Conservation (phyloP, 2,329 filamentous ascomycete genomes). For the Trichoderma cornu-damae region DNA sequence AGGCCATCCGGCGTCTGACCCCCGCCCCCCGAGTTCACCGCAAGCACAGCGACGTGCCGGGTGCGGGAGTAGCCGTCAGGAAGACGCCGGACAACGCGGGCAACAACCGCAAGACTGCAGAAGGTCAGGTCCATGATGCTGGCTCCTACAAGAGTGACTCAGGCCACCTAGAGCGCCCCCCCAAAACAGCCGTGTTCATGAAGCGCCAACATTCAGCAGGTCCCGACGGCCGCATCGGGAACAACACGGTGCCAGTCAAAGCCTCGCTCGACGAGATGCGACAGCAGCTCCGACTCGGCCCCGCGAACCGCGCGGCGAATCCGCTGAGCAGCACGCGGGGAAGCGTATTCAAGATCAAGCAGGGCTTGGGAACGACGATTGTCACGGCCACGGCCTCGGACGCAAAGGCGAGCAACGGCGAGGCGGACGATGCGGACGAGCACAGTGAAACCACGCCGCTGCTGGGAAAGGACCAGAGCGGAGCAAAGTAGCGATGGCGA, state of each 20-base stretch:
- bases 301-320: conserved; percentile 61
- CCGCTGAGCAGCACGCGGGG: conserved; percentile 55
- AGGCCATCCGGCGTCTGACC: conserved; percentile 84
- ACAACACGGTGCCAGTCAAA: conserved; percentile 49
- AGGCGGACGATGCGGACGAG: neutral
- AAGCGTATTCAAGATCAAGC: conserved; percentile 63
- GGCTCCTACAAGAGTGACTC: conserved; percentile 38
- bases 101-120: conserved; percentile 37
- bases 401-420: neutral
- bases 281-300: conserved; percentile 60
- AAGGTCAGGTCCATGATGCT: conserved; percentile 29
- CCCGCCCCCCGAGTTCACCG: conserved; percentile 74
- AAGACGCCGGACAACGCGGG: conserved; percentile 31
- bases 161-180: conserved; percentile 40
- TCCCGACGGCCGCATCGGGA: conserved; percentile 47
- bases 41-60: conserved; percentile 34
- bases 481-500: conserved; percentile 13
- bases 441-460: conserved; percentile 31
- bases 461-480: conserved; percentile 24
- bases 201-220: conserved; percentile 54
- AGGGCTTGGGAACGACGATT: conserved; percentile 28
- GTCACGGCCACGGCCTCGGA: neutral
- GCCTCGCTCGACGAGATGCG: conserved; percentile 59
- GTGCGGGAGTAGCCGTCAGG: conserved; percentile 30
- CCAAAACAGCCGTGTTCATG: conserved; percentile 53